Evolutionary conservation across 2,329 filamentous ascomycete species (phyloP).

Genomic region (Aspergillus sp.): DNA sequence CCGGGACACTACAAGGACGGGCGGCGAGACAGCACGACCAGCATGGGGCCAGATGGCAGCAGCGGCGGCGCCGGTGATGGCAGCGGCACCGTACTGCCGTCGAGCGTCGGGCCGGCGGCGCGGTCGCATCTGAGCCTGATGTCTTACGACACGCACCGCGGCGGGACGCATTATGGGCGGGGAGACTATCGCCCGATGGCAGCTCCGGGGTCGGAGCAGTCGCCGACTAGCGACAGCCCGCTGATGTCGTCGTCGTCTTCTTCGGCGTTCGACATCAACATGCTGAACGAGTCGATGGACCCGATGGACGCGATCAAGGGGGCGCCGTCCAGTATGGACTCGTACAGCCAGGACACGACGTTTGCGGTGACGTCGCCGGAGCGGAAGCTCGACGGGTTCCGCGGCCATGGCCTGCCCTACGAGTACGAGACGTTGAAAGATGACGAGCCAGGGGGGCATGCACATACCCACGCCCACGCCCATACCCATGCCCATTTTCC

Average conservation of each 20-base stretch:
- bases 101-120: constrained; percentile 20
- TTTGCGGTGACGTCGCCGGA: constrained; percentile 15
- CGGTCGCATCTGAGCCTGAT: constrained; percentile 25
- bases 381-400: constrained; percentile 12
- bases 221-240: constrained; percentile 29
- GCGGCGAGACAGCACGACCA: constrained; percentile 58
- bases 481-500: constrained; percentile 15
- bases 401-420: neutral
- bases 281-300: constrained; percentile 31
- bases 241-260: constrained; percentile 32
- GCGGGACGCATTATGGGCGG: constrained; percentile 22
- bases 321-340: constrained; percentile 20
- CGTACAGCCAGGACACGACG: constrained; percentile 22
- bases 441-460: no score
- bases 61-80: constrained; percentile 38
- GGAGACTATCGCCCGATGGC: constrained; percentile 29
- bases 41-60: constrained; percentile 58
- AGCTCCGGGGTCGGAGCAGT: constrained; percentile 26
- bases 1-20: constrained; percentile 72
- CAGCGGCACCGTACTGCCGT: constrained; percentile 18
- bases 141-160: constrained; percentile 27
- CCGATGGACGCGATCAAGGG: constrained; percentile 31
- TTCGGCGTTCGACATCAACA: constrained; percentile 27
- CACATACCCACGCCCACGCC: no score
- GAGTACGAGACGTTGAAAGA: neutral